phyloP scores from a whole-genome alignment of 1,284 basidiomycete species.

The Marasmius oreades region DNA sequence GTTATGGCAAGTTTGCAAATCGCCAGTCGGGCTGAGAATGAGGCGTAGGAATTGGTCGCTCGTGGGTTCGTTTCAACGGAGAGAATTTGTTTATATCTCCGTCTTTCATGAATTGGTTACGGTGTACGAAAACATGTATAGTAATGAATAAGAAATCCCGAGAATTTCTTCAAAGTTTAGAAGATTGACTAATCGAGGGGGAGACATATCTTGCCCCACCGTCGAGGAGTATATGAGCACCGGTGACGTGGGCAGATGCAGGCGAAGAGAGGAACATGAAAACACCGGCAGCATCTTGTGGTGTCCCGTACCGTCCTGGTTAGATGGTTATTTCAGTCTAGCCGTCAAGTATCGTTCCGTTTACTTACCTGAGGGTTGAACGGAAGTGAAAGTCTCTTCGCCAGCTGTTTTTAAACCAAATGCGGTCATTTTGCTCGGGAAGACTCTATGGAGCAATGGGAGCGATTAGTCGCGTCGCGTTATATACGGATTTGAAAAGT shows the following conservation, averaged over 20 bases:
- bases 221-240: conserved; percentile 68
- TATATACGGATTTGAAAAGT: background rate
- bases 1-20: background rate
- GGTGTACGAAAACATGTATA: no score
- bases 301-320: conserved; percentile 61
- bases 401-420: conserved; percentile 63
- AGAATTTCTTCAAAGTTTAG: background rate
- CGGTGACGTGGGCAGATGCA: conserved; percentile 72
- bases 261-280: conserved; percentile 71
- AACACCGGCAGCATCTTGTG: conserved; percentile 75
- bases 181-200: background rate
- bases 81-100: background rate
- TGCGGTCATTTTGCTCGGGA: conserved; percentile 86
- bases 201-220: conserved; percentile 48
- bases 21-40: background rate
- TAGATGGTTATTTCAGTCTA: background rate
- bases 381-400: conserved; percentile 45
- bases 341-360: background rate
- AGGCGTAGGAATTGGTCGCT: background rate
- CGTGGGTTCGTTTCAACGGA: background rate
- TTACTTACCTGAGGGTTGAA: conserved; percentile 60
- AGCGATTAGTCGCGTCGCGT: background rate
- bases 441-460: conserved; percentile 49
- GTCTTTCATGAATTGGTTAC: background rate
- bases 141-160: no score